phyloP scores from a whole-genome alignment of 441 rosid genomes.

The Mallotus japonicus region DNA sequence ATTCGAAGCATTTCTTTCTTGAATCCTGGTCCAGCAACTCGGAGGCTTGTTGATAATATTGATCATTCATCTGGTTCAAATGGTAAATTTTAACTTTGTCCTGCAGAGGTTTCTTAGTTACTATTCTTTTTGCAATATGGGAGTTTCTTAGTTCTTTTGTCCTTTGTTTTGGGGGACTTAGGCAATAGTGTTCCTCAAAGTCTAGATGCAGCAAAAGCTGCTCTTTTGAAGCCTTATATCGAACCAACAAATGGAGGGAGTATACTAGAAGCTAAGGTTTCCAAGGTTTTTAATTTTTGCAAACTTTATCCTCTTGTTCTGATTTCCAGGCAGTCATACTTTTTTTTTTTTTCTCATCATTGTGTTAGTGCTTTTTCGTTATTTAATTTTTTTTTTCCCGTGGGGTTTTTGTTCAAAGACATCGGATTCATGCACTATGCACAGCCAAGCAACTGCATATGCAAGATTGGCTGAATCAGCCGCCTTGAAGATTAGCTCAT shows the following conservation, averaged over 20 bases:
- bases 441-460: slow-evolving; percentile 64
- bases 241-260: slow-evolving; percentile 18
- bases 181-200: slow-evolving; percentile 11
- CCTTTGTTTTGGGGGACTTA: neutral
- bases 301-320: neutral
- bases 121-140: neutral
- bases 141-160: neutral
- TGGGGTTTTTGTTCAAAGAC: slow-evolving; percentile 35
- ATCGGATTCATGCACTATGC: slow-evolving; percentile 39
- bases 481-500: slow-evolving; percentile 20
- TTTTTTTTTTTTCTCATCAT: neutral
- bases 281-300: slow-evolving; percentile 23
- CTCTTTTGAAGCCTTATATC: slow-evolving; percentile 3
- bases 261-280: slow-evolving; percentile 8
- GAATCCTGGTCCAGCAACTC: slow-evolving; percentile 68
- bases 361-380: neutral
- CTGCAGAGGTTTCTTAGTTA: neutral
- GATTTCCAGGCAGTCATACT: neutral
- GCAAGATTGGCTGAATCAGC: slow-evolving; percentile 60
- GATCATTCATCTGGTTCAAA: slow-evolving; percentile 29
- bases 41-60: slow-evolving; percentile 48
- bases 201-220: slow-evolving; percentile 7
- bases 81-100: slow-evolving; percentile 29
- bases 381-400: neutral
- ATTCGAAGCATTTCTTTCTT: slow-evolving; percentile 59